Percentiles rank a stretch among this genome's conserved stretches.
Evolutionary conservation across 441 rosid genomes (phyloP).

Genomic region (Erysimum cheiri): DNA sequence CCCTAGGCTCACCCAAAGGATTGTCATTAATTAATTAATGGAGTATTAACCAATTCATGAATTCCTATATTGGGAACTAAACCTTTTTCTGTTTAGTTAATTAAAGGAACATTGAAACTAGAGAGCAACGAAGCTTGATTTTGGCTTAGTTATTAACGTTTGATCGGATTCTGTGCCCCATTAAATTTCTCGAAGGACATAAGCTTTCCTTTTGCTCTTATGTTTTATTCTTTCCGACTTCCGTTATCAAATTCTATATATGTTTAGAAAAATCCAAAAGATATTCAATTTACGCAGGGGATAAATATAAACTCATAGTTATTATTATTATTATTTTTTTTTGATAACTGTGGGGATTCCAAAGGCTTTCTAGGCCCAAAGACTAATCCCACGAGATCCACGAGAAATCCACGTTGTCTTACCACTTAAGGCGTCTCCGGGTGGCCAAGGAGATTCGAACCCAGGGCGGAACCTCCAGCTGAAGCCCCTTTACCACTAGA

Average conservation of each 20-base stretch:
- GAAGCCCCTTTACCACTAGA: no score
- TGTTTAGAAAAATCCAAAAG: constrained; percentile 25
- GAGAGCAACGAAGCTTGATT: constrained; percentile 47
- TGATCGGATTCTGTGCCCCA: constrained; percentile 37
- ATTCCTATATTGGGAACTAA: constrained; percentile 49
- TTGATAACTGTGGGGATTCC: no score
- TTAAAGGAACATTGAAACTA: constrained; percentile 41
- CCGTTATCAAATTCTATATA: constrained; percentile 28
- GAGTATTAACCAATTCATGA: constrained; percentile 33
- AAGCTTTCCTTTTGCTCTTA: constrained; percentile 39
- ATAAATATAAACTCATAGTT: constrained; percentile 11
- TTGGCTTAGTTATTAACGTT: constrained; percentile 41
- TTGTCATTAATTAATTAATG: constrained; percentile 35
- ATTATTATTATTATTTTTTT: no score
- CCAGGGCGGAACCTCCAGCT: no score
- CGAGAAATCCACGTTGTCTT: no score
- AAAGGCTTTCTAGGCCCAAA: no score
- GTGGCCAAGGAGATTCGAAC: no score
- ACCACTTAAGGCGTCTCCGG: no score
- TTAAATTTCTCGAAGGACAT: constrained; percentile 39
- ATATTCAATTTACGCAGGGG: constrained; percentile 7
- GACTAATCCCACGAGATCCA: no score
- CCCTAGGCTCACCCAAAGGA: constrained; percentile 53
- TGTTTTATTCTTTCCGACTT: constrained; percentile 42
- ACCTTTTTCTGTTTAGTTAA: constrained; percentile 31